phyloP scores from a whole-genome alignment of 1,139 yeast species.

The Taphrina communis region DNA sequence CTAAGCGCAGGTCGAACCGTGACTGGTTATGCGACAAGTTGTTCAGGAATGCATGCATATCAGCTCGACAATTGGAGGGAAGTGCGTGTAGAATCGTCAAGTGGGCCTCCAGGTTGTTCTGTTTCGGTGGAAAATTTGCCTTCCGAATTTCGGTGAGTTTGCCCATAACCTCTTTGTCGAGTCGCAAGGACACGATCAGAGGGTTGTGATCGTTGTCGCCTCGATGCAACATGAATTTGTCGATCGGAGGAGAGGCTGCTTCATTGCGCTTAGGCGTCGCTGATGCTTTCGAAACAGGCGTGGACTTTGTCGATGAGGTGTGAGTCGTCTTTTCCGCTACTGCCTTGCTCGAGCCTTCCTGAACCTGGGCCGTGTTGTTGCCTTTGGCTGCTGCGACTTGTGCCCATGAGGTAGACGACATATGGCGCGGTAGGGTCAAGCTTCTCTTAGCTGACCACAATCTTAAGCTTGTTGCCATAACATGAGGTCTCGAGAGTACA shows the following conservation, averaged over 20 bases:
- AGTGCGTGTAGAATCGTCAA: conserved; percentile 30
- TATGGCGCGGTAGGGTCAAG: background rate
- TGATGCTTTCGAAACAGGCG: no score
- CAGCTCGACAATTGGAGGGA: conserved; percentile 1
- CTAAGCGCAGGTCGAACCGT: conserved; percentile 1
- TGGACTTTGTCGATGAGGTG: no score
- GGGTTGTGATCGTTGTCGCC: conserved; percentile 6
- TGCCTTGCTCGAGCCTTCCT: background rate
- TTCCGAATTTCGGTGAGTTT: conserved; percentile 17
- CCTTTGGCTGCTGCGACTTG: background rate
- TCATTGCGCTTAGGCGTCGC: no score
- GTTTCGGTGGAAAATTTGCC: conserved; percentile 25
- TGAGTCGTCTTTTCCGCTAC: background rate
- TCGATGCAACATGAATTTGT: conserved; percentile 2
- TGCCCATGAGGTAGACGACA: conserved; percentile 13
- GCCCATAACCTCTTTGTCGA: background rate
- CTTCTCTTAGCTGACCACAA: background rate
- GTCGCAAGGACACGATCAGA: conserved; percentile 23
- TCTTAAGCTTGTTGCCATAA: background rate
- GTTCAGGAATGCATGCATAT: background rate
- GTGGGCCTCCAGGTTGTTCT: conserved; percentile 32
- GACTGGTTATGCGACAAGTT: background rate
- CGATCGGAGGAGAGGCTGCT: background rate
- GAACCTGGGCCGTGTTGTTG: background rate
- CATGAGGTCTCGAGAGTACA: background rate